Evolutionary conservation across 2,329 filamentous ascomycete species (phyloP).

Genomic region (Ophiocordyceps robertsii): DNA sequence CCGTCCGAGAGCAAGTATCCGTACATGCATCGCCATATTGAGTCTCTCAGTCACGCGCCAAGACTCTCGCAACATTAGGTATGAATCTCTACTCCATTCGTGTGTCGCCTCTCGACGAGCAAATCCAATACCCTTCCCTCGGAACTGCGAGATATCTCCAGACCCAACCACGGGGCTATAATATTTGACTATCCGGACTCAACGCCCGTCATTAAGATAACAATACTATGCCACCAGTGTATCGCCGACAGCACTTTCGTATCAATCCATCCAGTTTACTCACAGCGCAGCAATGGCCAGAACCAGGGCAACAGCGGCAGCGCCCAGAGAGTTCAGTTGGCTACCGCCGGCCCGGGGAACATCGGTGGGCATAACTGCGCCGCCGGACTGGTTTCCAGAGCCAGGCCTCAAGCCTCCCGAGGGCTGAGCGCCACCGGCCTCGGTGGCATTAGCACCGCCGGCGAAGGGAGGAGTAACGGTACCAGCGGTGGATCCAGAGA

Average conservation of each 20-base stretch:
- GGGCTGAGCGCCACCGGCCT: not conserved
- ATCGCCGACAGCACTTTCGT: not conserved
- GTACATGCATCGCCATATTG: no score
- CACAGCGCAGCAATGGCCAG: conserved; percentile 16
- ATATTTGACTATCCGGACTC: not conserved
- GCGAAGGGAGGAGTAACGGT: not conserved
- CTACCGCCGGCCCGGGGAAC: conserved; percentile 5
- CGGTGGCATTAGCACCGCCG: not conserved
- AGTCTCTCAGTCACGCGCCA: no score
- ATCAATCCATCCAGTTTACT: not conserved
- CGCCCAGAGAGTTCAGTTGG: conserved; percentile 17
- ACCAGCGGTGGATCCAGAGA: conserved; percentile 4
- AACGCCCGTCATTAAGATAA: not conserved
- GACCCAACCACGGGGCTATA: not conserved
- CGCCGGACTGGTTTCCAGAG: not conserved
- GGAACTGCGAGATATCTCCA: not conserved
- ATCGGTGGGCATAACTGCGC: not conserved
- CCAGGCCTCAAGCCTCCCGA: not conserved
- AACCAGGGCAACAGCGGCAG: conserved; percentile 15
- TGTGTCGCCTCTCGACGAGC: no score
- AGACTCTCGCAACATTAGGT: no score
- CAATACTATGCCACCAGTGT: not conserved
- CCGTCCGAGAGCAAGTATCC: no score
- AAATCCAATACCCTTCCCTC: not conserved
- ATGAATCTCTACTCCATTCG: no score